These are phyloP conservation scores for Daldinia decipiens DNA, from an alignment of 495 filamentous ascomycete species.

Conservation along the genomic window DNA sequence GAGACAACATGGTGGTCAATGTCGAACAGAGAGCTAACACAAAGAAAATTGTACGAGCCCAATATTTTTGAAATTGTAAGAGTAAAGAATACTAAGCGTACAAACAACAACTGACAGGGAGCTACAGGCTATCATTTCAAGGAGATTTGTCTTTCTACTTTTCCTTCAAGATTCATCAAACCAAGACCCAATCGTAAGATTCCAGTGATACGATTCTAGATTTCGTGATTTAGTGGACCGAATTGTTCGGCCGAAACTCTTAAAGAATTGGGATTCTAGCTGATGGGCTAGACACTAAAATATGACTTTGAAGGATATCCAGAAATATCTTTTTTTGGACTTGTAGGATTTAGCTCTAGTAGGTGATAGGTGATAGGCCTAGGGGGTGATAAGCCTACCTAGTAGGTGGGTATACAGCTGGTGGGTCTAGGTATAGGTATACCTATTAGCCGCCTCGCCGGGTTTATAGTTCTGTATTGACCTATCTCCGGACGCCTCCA, in stretches of 20 bases:
- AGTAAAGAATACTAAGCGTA: background rate
- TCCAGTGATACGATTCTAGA: background rate
- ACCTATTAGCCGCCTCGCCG: background rate
- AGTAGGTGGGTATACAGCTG: too few relatives aligned
- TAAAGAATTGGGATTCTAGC: background rate
- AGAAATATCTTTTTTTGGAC: background rate
- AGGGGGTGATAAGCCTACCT: too few relatives aligned
- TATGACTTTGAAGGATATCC: conserved; percentile 2
- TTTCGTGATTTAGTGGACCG: background rate
- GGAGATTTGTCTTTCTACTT: background rate
- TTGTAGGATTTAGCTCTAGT: background rate
- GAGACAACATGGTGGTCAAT: background rate
- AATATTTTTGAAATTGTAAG: background rate
- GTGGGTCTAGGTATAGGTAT: too few relatives aligned
- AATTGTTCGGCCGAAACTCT: conserved; percentile 8
- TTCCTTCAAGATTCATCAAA: background rate
- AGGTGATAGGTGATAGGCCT: background rate
- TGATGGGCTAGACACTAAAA: background rate
- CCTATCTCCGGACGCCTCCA: too few relatives aligned
- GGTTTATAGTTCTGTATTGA: background rate
- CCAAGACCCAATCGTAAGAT: conserved; percentile 3
- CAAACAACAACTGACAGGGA: background rate
- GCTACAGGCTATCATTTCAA: conserved; percentile 1
- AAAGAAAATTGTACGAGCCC: background rate
- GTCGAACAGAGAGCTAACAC: background rate